These are phyloP conservation scores for Coccomyxa sp. DNA, from an alignment of 139 green algal species.

Conservation along the genomic window DNA sequence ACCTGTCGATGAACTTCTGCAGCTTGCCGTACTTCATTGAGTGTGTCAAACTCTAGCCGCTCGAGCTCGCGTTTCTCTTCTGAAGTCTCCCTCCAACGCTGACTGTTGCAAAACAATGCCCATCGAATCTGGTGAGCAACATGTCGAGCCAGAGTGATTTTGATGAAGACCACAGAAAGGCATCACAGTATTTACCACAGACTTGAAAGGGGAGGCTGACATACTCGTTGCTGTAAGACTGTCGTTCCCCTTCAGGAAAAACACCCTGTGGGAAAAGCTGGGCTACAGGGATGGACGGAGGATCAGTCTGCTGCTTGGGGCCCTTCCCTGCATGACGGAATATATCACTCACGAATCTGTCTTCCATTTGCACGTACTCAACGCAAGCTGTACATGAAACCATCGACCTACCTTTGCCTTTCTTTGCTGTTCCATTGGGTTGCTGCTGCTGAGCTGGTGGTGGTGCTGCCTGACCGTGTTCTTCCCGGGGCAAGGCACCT, in stretches of 20 bases:
- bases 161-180: neutral
- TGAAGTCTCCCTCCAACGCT: constrained; percentile 85
- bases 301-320: constrained; percentile 74
- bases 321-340: constrained; percentile 18
- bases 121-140: neutral
- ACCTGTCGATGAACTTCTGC: constrained; percentile 94
- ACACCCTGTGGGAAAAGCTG: constrained; percentile 78
- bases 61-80: constrained; percentile 91
- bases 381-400: neutral
- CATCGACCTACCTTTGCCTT: constrained; percentile 39
- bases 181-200: neutral
- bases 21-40: constrained; percentile 90
- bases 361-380: neutral
- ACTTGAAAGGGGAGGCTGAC: neutral
- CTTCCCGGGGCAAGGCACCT: neutral
- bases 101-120: constrained; percentile 36
- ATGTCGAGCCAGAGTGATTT: neutral
- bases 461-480: constrained; percentile 4
- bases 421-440: constrained; percentile 27
- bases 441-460: constrained; percentile 26
- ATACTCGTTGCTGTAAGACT: constrained; percentile 77
- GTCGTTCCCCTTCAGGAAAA: constrained; percentile 80
- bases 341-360: neutral
- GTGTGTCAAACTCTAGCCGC: constrained; percentile 70
- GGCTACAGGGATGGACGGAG: constrained; percentile 81